Evolutionary conservation across 164 flowering plant species (phyloP).

Genomic region (Nymphaea colorata): DNA sequence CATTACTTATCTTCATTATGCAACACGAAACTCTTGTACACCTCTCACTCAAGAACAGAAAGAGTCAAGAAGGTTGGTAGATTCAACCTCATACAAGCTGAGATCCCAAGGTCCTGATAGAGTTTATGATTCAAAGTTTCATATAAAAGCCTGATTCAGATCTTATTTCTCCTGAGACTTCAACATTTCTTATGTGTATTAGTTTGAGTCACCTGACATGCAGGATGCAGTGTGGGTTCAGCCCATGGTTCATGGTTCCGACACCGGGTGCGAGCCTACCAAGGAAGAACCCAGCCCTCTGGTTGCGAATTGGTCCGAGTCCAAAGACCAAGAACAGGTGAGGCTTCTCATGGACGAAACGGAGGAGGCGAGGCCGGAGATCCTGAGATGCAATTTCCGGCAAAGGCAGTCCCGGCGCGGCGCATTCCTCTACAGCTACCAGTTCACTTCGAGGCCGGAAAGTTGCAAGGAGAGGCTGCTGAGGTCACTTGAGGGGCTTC

Average conservation of each 20-base stretch:
- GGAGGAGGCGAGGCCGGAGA: constrained; percentile 13
- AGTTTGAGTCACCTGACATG: too few relatives aligned
- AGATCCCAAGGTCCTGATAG: too few relatives aligned
- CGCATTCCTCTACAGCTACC: constrained; percentile 29
- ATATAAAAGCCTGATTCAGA: constrained; percentile 1
- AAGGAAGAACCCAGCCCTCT: too few relatives aligned
- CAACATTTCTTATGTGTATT: too few relatives aligned
- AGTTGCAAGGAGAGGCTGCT: constrained; percentile 12
- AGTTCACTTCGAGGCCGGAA: constrained; percentile 8
- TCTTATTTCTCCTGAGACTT: background rate
- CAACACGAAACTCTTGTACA: too few relatives aligned
- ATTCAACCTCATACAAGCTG: too few relatives aligned
- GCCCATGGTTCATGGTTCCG: background rate
- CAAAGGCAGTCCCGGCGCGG: constrained; percentile 4
- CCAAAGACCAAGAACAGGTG: background rate
- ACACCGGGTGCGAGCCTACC: background rate
- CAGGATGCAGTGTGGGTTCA: background rate
- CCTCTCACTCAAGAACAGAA: too few relatives aligned
- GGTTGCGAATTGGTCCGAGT: background rate
- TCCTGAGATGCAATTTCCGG: too few relatives aligned
- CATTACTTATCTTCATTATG: too few relatives aligned
- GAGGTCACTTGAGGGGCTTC: background rate
- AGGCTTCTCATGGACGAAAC: background rate
- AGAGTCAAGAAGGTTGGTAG: too few relatives aligned
- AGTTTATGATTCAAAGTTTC: too few relatives aligned